These are phyloP conservation scores for Schwanniomyces sp. DNA, from an alignment of 805 yeast genomes.

Conservation along the genomic window DNA sequence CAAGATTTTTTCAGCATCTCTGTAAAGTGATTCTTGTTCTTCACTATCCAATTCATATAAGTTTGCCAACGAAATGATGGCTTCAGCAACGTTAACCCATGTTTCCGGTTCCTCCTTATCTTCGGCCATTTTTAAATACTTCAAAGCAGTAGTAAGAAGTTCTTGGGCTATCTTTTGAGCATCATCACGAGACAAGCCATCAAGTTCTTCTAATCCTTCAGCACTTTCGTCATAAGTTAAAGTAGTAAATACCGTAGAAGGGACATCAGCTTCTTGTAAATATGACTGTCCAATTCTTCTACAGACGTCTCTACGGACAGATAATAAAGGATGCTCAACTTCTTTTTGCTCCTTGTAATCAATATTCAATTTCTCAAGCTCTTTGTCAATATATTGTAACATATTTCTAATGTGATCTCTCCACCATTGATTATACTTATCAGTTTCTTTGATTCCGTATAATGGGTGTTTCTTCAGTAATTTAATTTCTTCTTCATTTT, in stretches of 20 bases:
- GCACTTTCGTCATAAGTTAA: conserved; percentile 57
- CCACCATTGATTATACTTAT: conserved; percentile 57
- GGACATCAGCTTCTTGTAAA: conserved; percentile 64
- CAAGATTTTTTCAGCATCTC: conserved; percentile 66
- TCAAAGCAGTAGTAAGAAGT: conserved; percentile 53
- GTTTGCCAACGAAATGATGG: conserved; percentile 77
- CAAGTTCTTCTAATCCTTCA: conserved; percentile 22
- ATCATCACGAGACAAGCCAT: conserved; percentile 36
- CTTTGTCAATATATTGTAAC: conserved; percentile 28
- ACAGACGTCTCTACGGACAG: conserved; percentile 39
- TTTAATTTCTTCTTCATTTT: conserved; percentile 33
- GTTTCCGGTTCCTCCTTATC: conserved; percentile 74
- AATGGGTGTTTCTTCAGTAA: conserved; percentile 59
- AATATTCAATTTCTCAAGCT: conserved; percentile 5
- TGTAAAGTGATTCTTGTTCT: conserved; percentile 67
- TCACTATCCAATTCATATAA: conserved; percentile 60
- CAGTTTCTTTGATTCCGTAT: conserved; percentile 36
- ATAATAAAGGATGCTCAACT: conserved; percentile 6
- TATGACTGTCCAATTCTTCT: conserved; percentile 61
- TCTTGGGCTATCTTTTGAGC: conserved; percentile 52
- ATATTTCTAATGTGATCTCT: conserved; percentile 41
- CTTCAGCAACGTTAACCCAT: conserved; percentile 86
- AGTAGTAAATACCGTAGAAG: conserved; percentile 53
- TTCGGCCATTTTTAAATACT: conserved; percentile 57
- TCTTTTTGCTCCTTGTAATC: conserved; percentile 9